Conservation (phyloP, 257 asterid genomes). For the Nicotiana obtusifolia region DNA sequence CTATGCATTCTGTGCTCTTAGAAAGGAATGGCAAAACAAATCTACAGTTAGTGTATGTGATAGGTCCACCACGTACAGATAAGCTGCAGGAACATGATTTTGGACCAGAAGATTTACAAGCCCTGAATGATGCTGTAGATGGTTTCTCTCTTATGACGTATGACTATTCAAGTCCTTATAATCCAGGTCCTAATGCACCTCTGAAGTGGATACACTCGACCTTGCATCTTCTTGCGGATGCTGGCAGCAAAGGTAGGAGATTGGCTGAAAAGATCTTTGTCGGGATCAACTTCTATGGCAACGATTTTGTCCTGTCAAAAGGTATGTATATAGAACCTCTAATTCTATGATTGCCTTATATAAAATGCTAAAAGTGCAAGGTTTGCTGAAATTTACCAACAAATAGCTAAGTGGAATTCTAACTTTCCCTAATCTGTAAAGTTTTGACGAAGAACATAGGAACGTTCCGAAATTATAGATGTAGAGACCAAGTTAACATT, state of each 20-base stretch:
- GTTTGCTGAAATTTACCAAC: neutral
- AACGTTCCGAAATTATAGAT: neutral
- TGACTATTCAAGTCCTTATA: conserved; percentile 89
- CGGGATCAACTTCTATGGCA: conserved; percentile 88
- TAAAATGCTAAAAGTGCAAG: neutral
- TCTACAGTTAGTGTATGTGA: conserved; percentile 71
- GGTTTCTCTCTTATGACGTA: conserved; percentile 97
- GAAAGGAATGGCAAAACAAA: conserved; percentile 30
- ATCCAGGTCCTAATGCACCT: conserved; percentile 99
- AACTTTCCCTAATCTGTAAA: neutral
- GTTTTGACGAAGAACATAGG: neutral
- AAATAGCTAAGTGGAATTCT: neutral
- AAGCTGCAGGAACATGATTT: conserved; percentile 64
- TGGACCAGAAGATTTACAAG: conserved; percentile 69
- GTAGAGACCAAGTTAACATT: neutral
- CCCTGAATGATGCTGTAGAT: conserved; percentile 57
- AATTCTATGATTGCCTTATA: neutral
- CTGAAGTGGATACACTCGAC: conserved; percentile 70
- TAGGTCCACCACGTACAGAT: conserved; percentile 79
- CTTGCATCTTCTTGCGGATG: conserved; percentile 55
- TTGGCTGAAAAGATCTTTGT: conserved; percentile 56
- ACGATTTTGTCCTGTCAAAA: conserved; percentile 70
- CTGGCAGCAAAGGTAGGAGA: conserved; percentile 19
- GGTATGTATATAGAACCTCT: conserved; percentile 37
- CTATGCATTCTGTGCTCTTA: conserved; percentile 54